Evolutionary conservation across 805 yeast species (phyloP).

Genomic region (Clavispora asparagi): DNA sequence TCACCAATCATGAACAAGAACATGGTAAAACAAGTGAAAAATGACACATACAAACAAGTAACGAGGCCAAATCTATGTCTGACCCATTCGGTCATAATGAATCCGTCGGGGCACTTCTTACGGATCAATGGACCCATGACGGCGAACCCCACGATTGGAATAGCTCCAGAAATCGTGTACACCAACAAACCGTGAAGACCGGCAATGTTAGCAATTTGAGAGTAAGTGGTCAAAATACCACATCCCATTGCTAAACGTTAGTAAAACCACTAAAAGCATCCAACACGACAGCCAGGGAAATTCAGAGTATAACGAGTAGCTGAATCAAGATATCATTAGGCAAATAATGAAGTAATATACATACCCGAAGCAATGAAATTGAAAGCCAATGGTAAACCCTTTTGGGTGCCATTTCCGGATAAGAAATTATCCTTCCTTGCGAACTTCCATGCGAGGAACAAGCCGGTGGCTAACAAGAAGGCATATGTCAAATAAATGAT

Average conservation of each 20-base stretch:
- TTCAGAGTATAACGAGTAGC: too few species aligned
- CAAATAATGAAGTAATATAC: constrained; percentile 22
- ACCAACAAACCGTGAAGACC: constrained; percentile 87
- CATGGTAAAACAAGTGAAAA: constrained; percentile 79
- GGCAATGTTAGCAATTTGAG: constrained; percentile 78
- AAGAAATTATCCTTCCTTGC: constrained; percentile 54
- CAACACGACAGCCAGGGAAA: too few species aligned
- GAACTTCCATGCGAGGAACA: constrained; percentile 50
- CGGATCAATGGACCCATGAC: constrained; percentile 77
- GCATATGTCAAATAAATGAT: constrained; percentile 38
- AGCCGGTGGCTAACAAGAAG: constrained; percentile 35
- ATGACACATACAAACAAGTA: constrained; percentile 70
- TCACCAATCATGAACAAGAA: constrained; percentile 86
- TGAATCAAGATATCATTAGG: too few species aligned
- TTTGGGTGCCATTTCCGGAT: constrained; percentile 75
- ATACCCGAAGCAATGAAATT: constrained; percentile 88
- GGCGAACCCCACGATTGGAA: constrained; percentile 84
- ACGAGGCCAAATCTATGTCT: constrained; percentile 69
- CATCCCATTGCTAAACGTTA: constrained; percentile 69
- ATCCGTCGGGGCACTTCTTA: constrained; percentile 79
- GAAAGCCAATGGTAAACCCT: constrained; percentile 74
- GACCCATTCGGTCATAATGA: constrained; percentile 94
- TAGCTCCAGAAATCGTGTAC: constrained; percentile 71
- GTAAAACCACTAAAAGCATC: constrained; percentile 1
- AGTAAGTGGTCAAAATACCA: constrained; percentile 80